Evolutionary conservation across 2,329 filamentous ascomycete genomes (phyloP).

Genomic region (Fusarium sp.): DNA sequence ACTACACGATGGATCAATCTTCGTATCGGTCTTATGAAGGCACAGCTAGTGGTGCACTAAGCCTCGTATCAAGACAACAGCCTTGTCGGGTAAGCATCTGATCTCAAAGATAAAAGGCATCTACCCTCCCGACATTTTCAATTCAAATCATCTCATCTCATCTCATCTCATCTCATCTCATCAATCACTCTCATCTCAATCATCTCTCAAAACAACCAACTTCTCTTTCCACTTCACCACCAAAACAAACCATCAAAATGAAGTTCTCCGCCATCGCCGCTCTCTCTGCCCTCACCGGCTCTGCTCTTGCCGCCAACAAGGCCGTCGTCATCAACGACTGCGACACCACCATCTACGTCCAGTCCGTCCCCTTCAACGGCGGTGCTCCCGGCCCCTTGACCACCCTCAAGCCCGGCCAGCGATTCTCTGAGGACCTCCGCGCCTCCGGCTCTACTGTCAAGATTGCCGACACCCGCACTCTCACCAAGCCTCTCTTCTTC

Average conservation of each 20-base stretch:
- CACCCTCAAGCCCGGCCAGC: constrained; percentile 50
- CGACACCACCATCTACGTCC: constrained; percentile 50
- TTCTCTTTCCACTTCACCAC: not conserved
- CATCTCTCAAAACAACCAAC: not conserved
- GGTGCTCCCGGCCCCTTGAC: constrained; percentile 50
- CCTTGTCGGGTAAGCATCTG: not conserved
- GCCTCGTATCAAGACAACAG: constrained; percentile 13
- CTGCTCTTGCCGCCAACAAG: constrained; percentile 49
- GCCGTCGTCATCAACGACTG: constrained; percentile 55
- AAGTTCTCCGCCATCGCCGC: constrained; percentile 46
- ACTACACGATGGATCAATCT: constrained; percentile 2
- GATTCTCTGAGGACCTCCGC: constrained; percentile 53
- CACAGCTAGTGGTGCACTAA: constrained; percentile 16
- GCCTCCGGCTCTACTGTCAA: constrained; percentile 56
- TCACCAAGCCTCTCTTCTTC: constrained; percentile 56
- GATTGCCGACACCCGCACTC: constrained; percentile 54
- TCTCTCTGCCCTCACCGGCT: constrained; percentile 49
- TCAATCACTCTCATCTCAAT: not conserved
- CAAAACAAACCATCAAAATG: constrained; percentile 42
- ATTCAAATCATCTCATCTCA: not conserved
- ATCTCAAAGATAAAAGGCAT: constrained; percentile 11
- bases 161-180: not conserved
- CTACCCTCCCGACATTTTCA: constrained; percentile 2
- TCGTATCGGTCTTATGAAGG: constrained; percentile 11
- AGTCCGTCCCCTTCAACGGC: constrained; percentile 53